Evolutionary conservation across 306 rosid genomes (phyloP).

Genomic region (Quercus robur): DNA sequence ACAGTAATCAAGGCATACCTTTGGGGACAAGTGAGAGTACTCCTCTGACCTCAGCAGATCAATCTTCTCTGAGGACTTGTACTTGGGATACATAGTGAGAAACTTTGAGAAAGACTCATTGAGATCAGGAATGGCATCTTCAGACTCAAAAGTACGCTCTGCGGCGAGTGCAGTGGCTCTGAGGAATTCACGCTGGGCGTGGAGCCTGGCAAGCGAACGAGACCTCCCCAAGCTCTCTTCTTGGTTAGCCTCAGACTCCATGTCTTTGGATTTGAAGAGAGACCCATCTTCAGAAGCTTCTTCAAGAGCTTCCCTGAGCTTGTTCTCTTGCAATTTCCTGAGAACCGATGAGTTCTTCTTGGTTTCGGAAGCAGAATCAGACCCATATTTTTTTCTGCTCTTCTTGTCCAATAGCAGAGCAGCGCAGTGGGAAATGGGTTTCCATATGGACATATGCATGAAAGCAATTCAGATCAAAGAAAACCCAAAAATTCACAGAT

Average conservation of each 20-base stretch:
- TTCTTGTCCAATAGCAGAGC: slow-evolving; percentile 84
- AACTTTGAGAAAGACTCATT: slow-evolving; percentile 70
- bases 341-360: slow-evolving; percentile 64
- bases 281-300: slow-evolving; percentile 98
- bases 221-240: slow-evolving; percentile 73
- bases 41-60: slow-evolving; percentile 90
- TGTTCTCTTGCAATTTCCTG: slow-evolving; percentile 78
- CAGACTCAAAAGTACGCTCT: slow-evolving; percentile 69
- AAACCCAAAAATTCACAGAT: slow-evolving; percentile 16
- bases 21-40: slow-evolving; percentile 71
- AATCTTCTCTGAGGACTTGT: slow-evolving; percentile 71
- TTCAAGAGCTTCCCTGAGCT: slow-evolving; percentile 95
- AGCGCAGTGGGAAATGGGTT: slow-evolving; percentile 95
- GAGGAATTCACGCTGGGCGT: slow-evolving; percentile 87
- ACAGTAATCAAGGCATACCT: slow-evolving; percentile 99
- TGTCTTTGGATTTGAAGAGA: slow-evolving; percentile 67
- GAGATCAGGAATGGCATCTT: slow-evolving; percentile 59
- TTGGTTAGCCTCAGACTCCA: slow-evolving; percentile 63
- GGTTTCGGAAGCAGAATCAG: slow-evolving; percentile 40
- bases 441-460: slow-evolving; percentile 97
- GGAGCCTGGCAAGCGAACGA: slow-evolving; percentile 81
- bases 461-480: slow-evolving; percentile 29
- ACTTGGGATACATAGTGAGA: slow-evolving; percentile 91
- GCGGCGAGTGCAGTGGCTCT: slow-evolving; percentile 90
- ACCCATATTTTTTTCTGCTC: slow-evolving; percentile 55